Base-by-base conservation (phyloP, 1,284 basidiomycete genomes). In the Meripilus lineatus region DNA sequence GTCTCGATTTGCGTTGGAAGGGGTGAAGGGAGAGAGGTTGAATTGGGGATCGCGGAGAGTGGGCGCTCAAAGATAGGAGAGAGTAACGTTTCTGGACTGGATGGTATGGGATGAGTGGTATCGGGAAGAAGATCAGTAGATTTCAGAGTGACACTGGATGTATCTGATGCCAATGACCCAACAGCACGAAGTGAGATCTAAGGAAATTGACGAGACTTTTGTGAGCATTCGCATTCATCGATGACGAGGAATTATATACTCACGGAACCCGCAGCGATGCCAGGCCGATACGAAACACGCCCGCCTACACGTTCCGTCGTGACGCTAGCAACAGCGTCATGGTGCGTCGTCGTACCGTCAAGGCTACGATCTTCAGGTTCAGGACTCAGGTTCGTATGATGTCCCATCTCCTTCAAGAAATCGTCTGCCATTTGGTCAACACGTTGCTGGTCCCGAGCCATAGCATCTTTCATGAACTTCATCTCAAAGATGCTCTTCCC, bases 401-500 rank as follows among this genome's bases (percentile, higher is more conserved):
- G 67, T 32, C 77, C 78, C 57, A 93, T 69, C 55, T 90, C 85
- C 49, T 68, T 70, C 45, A 81, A 66, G 47, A 92, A 79, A 51
- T 89, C 85, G 45, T 86, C 84, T 10, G 77, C 79, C 50, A 79
- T 74, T 45, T 72, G 72, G 46, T 81, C 71, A 0, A 78, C 77
- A 41, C 70, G 73, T 13, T 64, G 70, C 55, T 79, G 70, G 46
- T 82, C 75, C 51, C 89, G 73, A 11, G 79, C 79, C 67, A 85
- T 81, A 0, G 89, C 92, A 48, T 93, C 86, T 61, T 87, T 83
- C 93, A 96, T 96, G 65, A 96, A 96, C 66, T 93, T 93, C 93
- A 96, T 94, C 53, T 80, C 75, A 63, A 93, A 87, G 10, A 95
- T 74, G 57, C 82, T 79, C 59, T 82, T 82, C 46, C 71, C 69